Evolutionary conservation across 1,284 basidiomycete genomes (phyloP), one percentile per base, ranked within the genome.

Genomic region (Singerocomus inundabilis): DNA sequence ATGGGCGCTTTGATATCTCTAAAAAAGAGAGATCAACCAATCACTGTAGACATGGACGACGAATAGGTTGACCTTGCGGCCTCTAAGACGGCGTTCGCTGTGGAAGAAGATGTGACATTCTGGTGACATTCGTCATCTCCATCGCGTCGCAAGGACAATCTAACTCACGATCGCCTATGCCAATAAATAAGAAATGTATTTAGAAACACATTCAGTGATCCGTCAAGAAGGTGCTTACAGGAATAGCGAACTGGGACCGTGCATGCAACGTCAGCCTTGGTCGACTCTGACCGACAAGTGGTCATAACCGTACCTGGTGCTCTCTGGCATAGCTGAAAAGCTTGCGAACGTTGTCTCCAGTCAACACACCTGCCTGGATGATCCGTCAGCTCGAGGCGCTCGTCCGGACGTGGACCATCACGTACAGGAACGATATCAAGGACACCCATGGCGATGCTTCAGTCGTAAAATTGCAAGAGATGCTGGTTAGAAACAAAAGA

Each of bases 1-100:
- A 99, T 94, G 57, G 96, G 97, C 29, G 95, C 82, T 73, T 99
- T 98, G 80, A 92, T 85, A 72, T 92, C 90, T 54, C 81, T 82
- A 54, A 43, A 31, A 26, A 16, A 28, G 11, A 21, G 21, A 21
- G 24, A 12, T 24, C 21, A 21, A 18, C 63, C 29, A 56, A 31
- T 24, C 26, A 41, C 28, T 46, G 44, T 48, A 48, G 46, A 41
- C 6, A 42, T 38, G 29, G 11, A 15, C 28, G 6, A 13, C 11
- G 11, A 6, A 29, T 26, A 10, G 15, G 28, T 62, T 31, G 48
- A 81, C 80, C 85, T 82, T 51, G 87, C 87, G 52, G 84, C 87
- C 71, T 91, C 87, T 55, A 91, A 79, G 54, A 79, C 80, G 51
- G 87, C 84, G 68, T 88, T 87, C 53, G 80, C 88, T 36, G 80